Conservation (phyloP, 1,284 basidiomycete species). For the Phylloboletellus chloephorus region DNA sequence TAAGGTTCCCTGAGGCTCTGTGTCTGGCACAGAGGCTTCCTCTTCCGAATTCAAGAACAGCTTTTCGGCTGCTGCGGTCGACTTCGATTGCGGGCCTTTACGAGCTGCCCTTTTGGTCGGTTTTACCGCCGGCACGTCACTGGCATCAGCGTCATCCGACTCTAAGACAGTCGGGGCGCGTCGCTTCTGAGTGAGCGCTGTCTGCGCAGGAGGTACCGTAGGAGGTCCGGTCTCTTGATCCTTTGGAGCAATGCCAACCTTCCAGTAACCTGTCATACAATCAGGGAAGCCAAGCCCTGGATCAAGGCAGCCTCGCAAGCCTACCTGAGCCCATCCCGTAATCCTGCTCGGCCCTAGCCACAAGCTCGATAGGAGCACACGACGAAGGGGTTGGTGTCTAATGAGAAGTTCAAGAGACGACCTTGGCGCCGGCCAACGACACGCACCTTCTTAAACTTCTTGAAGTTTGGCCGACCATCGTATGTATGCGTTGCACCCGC, state of each 20-base stretch:
- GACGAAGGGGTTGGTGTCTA: constrained; percentile 33
- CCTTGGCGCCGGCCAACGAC: not conserved
- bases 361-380: constrained; percentile 45
- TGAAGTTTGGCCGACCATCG: constrained; percentile 69
- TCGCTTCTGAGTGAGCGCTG: constrained; percentile 18
- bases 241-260: constrained; percentile 26
- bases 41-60: constrained; percentile 43
- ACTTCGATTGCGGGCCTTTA: constrained; percentile 12
- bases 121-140: constrained; percentile 17
- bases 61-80: constrained; percentile 5
- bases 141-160: constrained; percentile 24
- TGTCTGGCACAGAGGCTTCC: constrained; percentile 15
- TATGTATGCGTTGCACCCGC: constrained; percentile 36
- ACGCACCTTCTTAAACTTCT: constrained; percentile 80
- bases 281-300: constrained; percentile 1
- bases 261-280: constrained; percentile 47
- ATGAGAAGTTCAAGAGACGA: not conserved
- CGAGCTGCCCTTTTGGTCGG: constrained; percentile 4
- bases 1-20: not conserved
- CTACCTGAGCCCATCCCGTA: constrained; percentile 53
- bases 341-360: constrained; percentile 48
- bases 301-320: constrained; percentile 3
- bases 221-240: constrained; percentile 12
- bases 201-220: constrained; percentile 18
- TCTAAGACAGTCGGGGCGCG: constrained; percentile 25